These are phyloP conservation scores for Dioszegia hungarica DNA, from an alignment of 768 basidiomycete species.

Conservation along the genomic window DNA sequence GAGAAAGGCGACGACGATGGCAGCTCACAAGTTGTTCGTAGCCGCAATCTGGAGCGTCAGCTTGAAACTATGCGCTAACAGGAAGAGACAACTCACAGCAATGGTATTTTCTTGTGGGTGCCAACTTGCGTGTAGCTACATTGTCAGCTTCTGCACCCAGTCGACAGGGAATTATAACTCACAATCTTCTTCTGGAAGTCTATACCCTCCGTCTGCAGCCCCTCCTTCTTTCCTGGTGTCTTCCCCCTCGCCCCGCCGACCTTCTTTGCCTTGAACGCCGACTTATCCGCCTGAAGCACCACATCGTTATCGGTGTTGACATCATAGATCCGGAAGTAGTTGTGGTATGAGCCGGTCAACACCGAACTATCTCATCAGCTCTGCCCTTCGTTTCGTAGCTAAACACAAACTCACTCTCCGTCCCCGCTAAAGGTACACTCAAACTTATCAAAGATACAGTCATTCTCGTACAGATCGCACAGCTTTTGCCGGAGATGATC, in stretches of 20 bases:
- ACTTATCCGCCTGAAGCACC: conserved; percentile 96
- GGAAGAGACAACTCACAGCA: conserved; percentile 60
- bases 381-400: not conserved
- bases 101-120: conserved; percentile 98
- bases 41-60: conserved; percentile 69
- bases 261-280: conserved; percentile 99
- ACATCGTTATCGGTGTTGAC: conserved; percentile 74
- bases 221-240: conserved; percentile 63
- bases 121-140: conserved; percentile 57
- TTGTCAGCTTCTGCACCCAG: conserved; percentile 51
- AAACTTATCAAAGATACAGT: conserved; percentile 99
- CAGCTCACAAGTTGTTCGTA: conserved; percentile 84
- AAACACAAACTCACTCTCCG: conserved; percentile 62
- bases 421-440: conserved; percentile 98
- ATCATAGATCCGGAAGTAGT: conserved; percentile 99
- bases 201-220: conserved; percentile 77
- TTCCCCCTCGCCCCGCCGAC: conserved; percentile 70
- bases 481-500: conserved; percentile 95
- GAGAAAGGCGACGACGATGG: not conserved
- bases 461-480: conserved; percentile 98
- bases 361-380: conserved; percentile 65
- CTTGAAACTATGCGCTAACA: conserved; percentile 1
- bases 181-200: conserved; percentile 55
- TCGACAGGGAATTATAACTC: conserved; percentile 8
- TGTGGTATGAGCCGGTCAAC: conserved; percentile 98